Base-by-base conservation (phyloP, 2,329 filamentous ascomycete genomes). In the Davidsoniella australis region DNA sequence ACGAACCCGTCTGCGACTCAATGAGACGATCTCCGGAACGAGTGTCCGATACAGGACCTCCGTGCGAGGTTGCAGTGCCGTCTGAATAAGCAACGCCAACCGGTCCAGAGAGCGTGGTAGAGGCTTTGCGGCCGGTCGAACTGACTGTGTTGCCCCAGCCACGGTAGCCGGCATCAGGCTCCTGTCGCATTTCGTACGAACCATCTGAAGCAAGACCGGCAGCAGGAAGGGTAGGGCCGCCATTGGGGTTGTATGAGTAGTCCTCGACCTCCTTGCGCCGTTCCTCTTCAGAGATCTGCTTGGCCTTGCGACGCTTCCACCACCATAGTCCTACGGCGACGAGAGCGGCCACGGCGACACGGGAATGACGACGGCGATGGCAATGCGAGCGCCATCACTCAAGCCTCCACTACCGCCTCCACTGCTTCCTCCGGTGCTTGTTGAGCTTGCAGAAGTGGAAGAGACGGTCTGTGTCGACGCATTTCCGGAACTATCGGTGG, bases 211-310 rank as follows among this genome's bases (percentile, higher is more conserved):
- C 63, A 36, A 61, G 61, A 38, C 63, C 61, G 10, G 65, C 69
- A 10, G 74, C 62, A 5, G 67, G 74, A 10, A 94, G 70, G 1
- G 83, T 86, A 0, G 88, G 86, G 61, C 95, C 88, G 53, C 87
- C 81, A 65, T 96, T 96, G n/a, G 91, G 91, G 63, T 96, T 96
- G 70, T 88, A 96, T 29, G 84, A 82, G 62, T 96, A 96, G 61
- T 96, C 91, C 63, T 96, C 89, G 9, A 95, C 87, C 65, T 98
- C 91, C 67, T 95, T 95, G 55, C 88, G 78, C 46, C 91, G 78
- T 58, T 88, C 78, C 61, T 95, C 91, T 60, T 91, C 86, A 12
- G 82, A 83, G 55, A 78, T 77, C 69, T 86, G 91, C 55, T 80
- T 78, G 58, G 84, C 80, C 68, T 93, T 94, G 55, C 87, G 82